Base-by-base conservation (phyloP, 495 filamentous ascomycete species). In the Neurospora sp. region DNA sequence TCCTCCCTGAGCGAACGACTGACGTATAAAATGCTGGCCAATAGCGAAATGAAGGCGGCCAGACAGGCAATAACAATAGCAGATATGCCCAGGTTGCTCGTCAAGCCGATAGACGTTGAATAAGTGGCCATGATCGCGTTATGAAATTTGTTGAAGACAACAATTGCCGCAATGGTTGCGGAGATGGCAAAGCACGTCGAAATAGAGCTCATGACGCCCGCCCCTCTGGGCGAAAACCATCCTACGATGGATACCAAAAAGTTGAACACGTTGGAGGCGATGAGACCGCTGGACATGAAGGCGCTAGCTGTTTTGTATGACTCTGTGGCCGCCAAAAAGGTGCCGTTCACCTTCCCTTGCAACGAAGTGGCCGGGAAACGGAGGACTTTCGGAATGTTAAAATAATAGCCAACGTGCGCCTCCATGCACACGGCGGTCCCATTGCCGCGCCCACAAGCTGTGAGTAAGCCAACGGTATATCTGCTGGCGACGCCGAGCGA, bases 391-490 rank as follows among this genome's bases (percentile, higher is more conserved):
- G 53, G 73, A 4, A 82, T 82, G 72, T 79, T 73, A 72, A 83
- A 84, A 70, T 31, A 72, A 69, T 77, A 82, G 41, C 79, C 79
- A 70, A 82, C 42, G 20, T 69, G 44, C 3, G 81, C 75, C 10
- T 70, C 10, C 16, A 73, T 61, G 78, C 83, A 84, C 5, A 73
- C 69, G 14, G 75, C 38, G 42, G 70, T 61, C 8, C 74, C 74
- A 22, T 75, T 73, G 65, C 74, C 59, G n/a, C 74, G 73, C 14
- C 73, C 76, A 71, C 82, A 84, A 8, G 78, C 70, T 9, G 82
- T 80, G 48, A 84, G 72, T 10, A 83, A 76, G 35, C 75, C 74
- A 65, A 82, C 70, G 41, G 75, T 79, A 72, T 80, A 82, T 27
- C 59, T 75, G n/a, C 71, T 39, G 6, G 80, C 74, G 69, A 81